Evolutionary conservation across 176 grass and related monocot genomes (phyloP).

Genomic region (Thalia dealbata): DNA sequence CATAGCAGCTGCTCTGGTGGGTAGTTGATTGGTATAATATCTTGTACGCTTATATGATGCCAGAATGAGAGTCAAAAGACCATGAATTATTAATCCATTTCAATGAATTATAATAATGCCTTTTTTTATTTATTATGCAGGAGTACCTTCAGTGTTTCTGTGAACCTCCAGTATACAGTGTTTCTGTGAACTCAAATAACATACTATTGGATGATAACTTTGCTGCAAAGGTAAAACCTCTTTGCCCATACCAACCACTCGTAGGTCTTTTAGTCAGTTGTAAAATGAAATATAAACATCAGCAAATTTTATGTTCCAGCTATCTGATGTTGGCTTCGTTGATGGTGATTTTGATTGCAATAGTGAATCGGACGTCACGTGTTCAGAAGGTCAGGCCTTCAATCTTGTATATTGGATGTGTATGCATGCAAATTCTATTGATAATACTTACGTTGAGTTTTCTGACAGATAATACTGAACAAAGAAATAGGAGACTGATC

Average conservation of each 20-base stretch:
- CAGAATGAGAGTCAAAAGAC: neutral
- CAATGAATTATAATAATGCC: neutral
- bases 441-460: neutral
- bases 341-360: slow-evolving; percentile 11
- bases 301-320: slow-evolving; percentile 25
- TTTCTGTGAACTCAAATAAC: slow-evolving; percentile 56
- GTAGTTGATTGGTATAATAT: neutral
- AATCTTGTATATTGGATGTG: slow-evolving; percentile 7
- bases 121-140: slow-evolving; percentile 33
- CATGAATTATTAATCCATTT: neutral
- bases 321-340: slow-evolving; percentile 50
- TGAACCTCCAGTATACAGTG: slow-evolving; percentile 63
- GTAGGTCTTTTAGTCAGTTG: neutral
- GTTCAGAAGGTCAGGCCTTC: slow-evolving; percentile 36
- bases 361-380: slow-evolving; percentile 13
- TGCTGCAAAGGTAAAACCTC: slow-evolving; percentile 48
- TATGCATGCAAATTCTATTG: neutral
- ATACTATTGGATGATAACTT: slow-evolving; percentile 61
- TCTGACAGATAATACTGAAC: slow-evolving; percentile 50
- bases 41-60: neutral
- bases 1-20: slow-evolving; percentile 86
- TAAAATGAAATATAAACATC: neutral
- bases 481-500: slow-evolving; percentile 37
- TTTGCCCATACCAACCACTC: neutral
- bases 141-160: slow-evolving; percentile 93